Conservation (phyloP, 345 rosid species). For the Brassica carinata region DNA sequence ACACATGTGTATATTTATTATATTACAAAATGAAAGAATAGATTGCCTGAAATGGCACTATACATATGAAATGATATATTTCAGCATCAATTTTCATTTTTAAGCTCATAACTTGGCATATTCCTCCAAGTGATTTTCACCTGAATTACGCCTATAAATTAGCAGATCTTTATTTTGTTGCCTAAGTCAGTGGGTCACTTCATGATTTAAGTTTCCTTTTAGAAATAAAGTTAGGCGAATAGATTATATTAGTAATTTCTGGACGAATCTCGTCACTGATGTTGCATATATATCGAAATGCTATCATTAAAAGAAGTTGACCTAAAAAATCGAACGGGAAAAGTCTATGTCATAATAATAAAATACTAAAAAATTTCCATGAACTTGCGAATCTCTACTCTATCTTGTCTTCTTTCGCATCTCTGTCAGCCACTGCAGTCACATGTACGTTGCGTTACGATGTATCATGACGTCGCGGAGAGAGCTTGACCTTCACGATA, state of each 20-base stretch:
- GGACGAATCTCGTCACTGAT: not conserved
- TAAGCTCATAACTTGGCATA: slow-evolving; percentile 2
- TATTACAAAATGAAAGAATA: not conserved
- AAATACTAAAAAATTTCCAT: too few species aligned
- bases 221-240: not conserved
- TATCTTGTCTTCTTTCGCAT: too few species aligned
- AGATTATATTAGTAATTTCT: not conserved
- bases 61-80: not conserved
- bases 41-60: not conserved
- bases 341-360: too few species aligned
- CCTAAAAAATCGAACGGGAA: too few species aligned
- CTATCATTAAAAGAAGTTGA: too few species aligned
- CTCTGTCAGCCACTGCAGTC: too few species aligned
- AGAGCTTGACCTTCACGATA: too few species aligned
- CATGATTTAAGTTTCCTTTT: not conserved
- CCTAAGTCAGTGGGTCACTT: not conserved
- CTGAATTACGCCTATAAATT: not conserved
- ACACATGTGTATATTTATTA: too few species aligned
- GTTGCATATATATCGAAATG: not conserved
- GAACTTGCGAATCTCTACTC: too few species aligned
- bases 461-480: too few species aligned
- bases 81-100: not conserved
- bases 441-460: too few species aligned
- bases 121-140: not conserved
- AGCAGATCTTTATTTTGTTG: not conserved